These are phyloP conservation scores for Colletotrichum echinochloae DNA, from an alignment of 2,329 filamentous ascomycete species.

Conservation along the genomic window DNA sequence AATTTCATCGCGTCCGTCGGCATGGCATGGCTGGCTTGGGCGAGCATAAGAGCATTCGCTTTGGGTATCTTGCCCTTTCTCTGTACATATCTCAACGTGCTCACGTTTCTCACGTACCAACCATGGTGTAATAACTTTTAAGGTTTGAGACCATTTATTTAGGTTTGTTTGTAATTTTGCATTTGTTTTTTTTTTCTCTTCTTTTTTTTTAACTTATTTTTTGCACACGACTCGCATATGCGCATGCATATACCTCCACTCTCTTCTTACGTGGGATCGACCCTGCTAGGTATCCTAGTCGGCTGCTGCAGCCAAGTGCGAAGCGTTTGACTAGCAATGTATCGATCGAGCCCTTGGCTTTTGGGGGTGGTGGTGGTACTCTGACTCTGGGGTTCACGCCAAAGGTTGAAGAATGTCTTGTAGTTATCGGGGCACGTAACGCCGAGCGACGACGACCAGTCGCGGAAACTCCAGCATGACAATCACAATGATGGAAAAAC, in stretches of 20 bases:
- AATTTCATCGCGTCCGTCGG: neutral
- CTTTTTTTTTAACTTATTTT: too few species aligned
- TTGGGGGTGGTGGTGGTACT: too few species aligned
- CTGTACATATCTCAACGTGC: slow-evolving; percentile 19
- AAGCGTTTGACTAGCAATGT: neutral
- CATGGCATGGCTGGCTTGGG: neutral
- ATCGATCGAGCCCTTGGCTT: neutral
- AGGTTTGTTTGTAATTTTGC: neutral
- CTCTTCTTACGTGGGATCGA: neutral
- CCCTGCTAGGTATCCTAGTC: neutral
- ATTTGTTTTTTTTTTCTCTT: too few species aligned
- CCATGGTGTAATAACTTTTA: too few species aligned
- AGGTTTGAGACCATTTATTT: neutral
- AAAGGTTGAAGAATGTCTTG: neutral
- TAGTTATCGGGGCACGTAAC: too few species aligned
- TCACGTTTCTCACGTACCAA: neutral
- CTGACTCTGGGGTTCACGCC: neutral
- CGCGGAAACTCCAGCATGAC: neutral
- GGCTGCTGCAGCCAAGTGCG: neutral
- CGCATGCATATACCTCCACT: neutral
- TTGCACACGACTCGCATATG: neutral
- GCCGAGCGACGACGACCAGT: neutral
- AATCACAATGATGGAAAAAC: neutral
- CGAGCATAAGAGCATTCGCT: neutral
- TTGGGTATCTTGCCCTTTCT: neutral